A percentile compares a stretch with the other conserved stretches of the same genome.
These are phyloP conservation scores for Kwoniella pini DNA, from an alignment of 768 basidiomycete genomes.

Conservation along the genomic window DNA sequence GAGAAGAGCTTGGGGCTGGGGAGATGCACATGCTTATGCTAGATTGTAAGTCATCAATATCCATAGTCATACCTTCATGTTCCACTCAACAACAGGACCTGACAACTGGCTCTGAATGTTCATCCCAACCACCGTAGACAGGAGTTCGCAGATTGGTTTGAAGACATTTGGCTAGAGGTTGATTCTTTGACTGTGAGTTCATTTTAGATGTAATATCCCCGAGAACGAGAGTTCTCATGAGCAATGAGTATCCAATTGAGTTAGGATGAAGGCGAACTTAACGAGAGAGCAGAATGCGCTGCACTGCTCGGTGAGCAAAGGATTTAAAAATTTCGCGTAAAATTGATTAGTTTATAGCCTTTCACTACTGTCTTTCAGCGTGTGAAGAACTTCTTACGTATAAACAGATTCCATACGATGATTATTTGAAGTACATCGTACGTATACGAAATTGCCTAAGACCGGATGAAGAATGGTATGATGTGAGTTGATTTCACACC, in stretches of 20 bases:
- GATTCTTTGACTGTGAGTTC: constrained; percentile 21
- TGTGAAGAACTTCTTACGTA: constrained; percentile 20
- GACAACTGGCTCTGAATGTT: no score
- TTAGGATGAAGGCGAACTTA: constrained; percentile 12
- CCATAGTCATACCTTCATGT: no score
- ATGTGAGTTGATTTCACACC: constrained; percentile 31
- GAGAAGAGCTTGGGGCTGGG: constrained; percentile 12
- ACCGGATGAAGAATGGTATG: constrained; percentile 23
- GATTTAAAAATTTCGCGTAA: neutral
- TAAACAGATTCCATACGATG: constrained; percentile 7
- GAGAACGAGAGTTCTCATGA: no score
- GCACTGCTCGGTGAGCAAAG: constrained; percentile 8
- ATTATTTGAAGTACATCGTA: constrained; percentile 28
- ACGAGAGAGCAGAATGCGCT: constrained; percentile 9
- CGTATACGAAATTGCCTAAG: constrained; percentile 21
- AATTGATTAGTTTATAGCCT: neutral
- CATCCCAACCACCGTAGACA: neutral
- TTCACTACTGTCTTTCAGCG: constrained; percentile 1
- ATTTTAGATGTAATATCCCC: no score
- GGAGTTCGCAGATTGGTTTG: constrained; percentile 32
- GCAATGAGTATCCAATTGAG: neutral
- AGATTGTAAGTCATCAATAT: constrained; percentile 14
- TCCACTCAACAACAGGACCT: no score
- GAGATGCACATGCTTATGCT: constrained; percentile 6
- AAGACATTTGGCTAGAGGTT: constrained; percentile 26